Evolutionary conservation across 441 rosid genomes (phyloP).

Genomic region (Melianthus villosus): DNA sequence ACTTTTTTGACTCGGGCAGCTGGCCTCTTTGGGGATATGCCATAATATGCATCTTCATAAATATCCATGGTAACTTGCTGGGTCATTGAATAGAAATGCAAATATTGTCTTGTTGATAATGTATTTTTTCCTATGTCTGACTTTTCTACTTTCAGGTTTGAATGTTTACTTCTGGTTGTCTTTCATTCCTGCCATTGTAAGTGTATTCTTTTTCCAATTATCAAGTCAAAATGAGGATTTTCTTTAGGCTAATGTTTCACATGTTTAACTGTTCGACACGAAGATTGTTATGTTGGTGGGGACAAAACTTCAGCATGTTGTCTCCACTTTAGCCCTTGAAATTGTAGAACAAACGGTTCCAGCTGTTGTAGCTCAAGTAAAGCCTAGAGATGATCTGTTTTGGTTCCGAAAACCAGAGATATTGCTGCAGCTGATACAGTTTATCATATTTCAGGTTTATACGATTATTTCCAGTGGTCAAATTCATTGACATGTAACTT

Average conservation of each 20-base stretch:
- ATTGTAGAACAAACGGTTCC: constrained; percentile 57
- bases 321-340: constrained; percentile 75
- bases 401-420: constrained; percentile 94
- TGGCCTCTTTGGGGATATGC: constrained; percentile 94
- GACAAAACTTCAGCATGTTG: constrained; percentile 85
- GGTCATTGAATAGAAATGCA: constrained; percentile 1
- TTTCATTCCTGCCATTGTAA: constrained; percentile 84
- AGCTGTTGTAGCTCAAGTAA: constrained; percentile 66
- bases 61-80: constrained; percentile 56
- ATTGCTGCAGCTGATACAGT: constrained; percentile 51
- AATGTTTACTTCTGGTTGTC: constrained; percentile 91
- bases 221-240: not conserved
- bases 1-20: constrained; percentile 31
- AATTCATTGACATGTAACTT: no score
- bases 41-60: constrained; percentile 72
- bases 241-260: not conserved
- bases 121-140: not conserved
- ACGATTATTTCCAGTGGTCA: no score
- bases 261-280: constrained; percentile 8
- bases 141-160: constrained; percentile 36
- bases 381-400: constrained; percentile 77
- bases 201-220: constrained; percentile 11
- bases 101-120: no score
- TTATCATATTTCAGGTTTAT: constrained; percentile 93
- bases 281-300: constrained; percentile 89